Percentiles rank a stretch among this genome's conserved stretches.
These are phyloP conservation scores for Termitomyces eurrhizus DNA, from an alignment of 768 basidiomycete genomes.

Conservation along the genomic window DNA sequence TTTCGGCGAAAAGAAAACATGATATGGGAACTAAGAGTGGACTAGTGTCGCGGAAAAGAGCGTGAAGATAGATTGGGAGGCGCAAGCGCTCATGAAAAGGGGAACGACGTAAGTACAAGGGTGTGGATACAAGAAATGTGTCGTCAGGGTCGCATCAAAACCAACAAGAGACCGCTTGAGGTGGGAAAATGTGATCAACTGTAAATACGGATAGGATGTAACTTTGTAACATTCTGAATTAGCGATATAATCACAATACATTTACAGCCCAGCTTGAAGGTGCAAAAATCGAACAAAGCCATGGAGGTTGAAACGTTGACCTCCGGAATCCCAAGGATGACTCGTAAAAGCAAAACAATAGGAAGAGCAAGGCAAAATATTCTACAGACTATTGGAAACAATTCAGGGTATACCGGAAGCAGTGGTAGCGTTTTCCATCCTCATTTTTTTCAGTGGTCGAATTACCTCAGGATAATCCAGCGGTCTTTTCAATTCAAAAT, in stretches of 20 bases:
- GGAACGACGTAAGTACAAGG: slow-evolving; percentile 5
- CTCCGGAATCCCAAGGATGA: slow-evolving; percentile 19
- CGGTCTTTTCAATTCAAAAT: slow-evolving; percentile 57
- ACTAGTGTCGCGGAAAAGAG: slow-evolving; percentile 17
- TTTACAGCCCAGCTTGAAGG: slow-evolving; percentile 21
- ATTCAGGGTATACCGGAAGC: slow-evolving; percentile 53
- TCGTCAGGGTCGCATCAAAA: slow-evolving; percentile 15
- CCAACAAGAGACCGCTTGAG: slow-evolving; percentile 5
- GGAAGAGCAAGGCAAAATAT: slow-evolving; percentile 28
- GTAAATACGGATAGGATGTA: not conserved
- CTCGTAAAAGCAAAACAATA: slow-evolving; percentile 22
- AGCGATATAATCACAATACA: slow-evolving; percentile 24
- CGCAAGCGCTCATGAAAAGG: slow-evolving; percentile 8
- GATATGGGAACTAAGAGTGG: slow-evolving; percentile 18
- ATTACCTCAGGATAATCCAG: slow-evolving; percentile 48
- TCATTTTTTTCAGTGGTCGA: slow-evolving; percentile 69
- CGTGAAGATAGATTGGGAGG: slow-evolving; percentile 11
- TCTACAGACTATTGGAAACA: slow-evolving; percentile 30
- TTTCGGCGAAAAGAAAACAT: slow-evolving; percentile 82
- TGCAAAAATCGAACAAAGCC: slow-evolving; percentile 14
- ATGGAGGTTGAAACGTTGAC: slow-evolving; percentile 15
- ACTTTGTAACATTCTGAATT: slow-evolving; percentile 11
- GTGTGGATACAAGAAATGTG: slow-evolving; percentile 8
- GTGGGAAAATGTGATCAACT: slow-evolving; percentile 18
- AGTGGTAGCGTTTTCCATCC: slow-evolving; percentile 49